Conservation (phyloP, 768 basidiomycete species). For the Naganishia vishniacii region DNA sequence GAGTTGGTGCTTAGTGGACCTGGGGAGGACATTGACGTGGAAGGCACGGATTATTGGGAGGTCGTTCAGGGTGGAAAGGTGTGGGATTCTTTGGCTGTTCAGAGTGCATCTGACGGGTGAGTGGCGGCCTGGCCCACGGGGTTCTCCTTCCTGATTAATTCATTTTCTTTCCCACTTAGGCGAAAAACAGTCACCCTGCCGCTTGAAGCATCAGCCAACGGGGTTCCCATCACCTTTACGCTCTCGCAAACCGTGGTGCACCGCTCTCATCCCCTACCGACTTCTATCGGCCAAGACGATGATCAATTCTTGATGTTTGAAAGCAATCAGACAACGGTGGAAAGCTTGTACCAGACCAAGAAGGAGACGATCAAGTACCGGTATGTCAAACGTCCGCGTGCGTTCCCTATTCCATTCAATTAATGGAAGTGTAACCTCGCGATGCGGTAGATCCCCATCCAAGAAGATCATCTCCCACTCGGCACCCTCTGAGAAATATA, state of each 20-base stretch:
- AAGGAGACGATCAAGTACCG: slow-evolving; percentile 82
- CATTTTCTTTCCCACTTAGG: slow-evolving; percentile 25
- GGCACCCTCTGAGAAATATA: slow-evolving; percentile 43
- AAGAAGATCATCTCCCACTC: slow-evolving; percentile 62
- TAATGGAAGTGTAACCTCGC: not conserved
- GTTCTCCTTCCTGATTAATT: slow-evolving; percentile 8
- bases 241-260: slow-evolving; percentile 74
- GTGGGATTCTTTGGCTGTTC: slow-evolving; percentile 20
- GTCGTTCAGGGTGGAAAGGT: slow-evolving; percentile 41
- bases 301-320: slow-evolving; percentile 73
- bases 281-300: slow-evolving; percentile 65
- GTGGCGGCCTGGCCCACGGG: not conserved
- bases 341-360: slow-evolving; percentile 74
- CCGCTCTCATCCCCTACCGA: slow-evolving; percentile 69
- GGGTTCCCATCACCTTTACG: slow-evolving; percentile 62
- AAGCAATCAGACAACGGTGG: slow-evolving; percentile 64
- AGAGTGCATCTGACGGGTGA: slow-evolving; percentile 24
- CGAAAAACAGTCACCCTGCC: slow-evolving; percentile 30
- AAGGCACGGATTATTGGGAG: slow-evolving; percentile 45
- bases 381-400: slow-evolving; percentile 55
- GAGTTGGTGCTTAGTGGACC: slow-evolving; percentile 36
- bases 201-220: not conserved
- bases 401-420: not conserved
- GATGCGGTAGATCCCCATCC: not conserved
- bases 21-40: slow-evolving; percentile 30